Conservation (phyloP, 1,284 basidiomycete genomes). For the Fomitiporia mediterranea region DNA sequence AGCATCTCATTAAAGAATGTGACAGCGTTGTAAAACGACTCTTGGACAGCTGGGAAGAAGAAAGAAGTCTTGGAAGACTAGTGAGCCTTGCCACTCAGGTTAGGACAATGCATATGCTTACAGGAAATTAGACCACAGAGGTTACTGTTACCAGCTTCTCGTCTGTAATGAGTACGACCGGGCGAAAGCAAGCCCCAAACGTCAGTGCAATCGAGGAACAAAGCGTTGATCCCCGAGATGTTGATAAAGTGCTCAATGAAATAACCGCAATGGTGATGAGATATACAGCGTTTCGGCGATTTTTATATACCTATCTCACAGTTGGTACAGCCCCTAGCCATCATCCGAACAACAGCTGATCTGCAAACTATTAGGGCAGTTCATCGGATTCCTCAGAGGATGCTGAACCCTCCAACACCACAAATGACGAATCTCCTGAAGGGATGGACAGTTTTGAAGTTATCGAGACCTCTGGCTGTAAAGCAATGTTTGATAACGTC, state of each 20-base stretch:
- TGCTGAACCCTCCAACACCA: neutral
- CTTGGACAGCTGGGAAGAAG: constrained; percentile 87
- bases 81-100: constrained; percentile 33
- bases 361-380: too few species aligned
- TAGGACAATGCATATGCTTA: neutral
- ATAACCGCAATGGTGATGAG: constrained; percentile 84
- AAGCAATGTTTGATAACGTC: constrained; percentile 62
- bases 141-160: constrained; percentile 23
- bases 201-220: constrained; percentile 51
- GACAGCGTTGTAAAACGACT: constrained; percentile 78
- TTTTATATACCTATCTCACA: constrained; percentile 71
- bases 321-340: too few species aligned
- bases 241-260: constrained; percentile 86
- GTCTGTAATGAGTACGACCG: constrained; percentile 23
- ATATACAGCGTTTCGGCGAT: constrained; percentile 90
- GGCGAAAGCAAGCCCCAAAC: constrained; percentile 36
- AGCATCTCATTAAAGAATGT: constrained; percentile 78
- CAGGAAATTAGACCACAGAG: constrained; percentile 30
- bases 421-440: neutral
- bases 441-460: constrained; percentile 25
- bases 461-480: constrained; percentile 52
- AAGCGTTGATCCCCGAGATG: constrained; percentile 77
- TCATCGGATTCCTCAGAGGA: neutral
- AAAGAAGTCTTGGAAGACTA: constrained; percentile 71
- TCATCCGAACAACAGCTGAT: too few species aligned